Percentiles rank a stretch among this genome's conserved stretches.
These are phyloP conservation scores for Hyaloperonospora brassicae DNA, from an alignment of 352 stramenopile species.

Conservation along the genomic window DNA sequence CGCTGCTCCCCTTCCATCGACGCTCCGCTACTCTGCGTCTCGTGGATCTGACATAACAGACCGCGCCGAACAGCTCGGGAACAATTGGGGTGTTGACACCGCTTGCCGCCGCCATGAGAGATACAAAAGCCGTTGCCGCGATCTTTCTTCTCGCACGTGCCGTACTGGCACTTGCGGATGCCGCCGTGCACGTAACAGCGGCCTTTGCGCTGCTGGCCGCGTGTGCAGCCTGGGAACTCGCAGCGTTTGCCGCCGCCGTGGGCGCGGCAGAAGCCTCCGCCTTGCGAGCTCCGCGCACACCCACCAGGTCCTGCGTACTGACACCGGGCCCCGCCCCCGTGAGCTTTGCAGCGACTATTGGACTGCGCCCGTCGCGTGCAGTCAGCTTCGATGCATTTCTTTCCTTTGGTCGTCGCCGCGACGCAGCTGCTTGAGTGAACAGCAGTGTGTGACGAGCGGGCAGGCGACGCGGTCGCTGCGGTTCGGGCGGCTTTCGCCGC, in stretches of 20 bases:
- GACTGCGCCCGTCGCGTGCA: constrained; percentile 66
- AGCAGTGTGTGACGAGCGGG: constrained; percentile 10
- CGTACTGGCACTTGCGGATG: constrained; percentile 72
- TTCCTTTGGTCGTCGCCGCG: constrained; percentile 37
- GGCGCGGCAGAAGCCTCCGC: constrained; percentile 66
- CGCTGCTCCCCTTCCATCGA: constrained; percentile 3
- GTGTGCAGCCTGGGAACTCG: constrained; percentile 57
- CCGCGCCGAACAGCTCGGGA: constrained; percentile 47
- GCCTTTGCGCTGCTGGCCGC: constrained; percentile 74
- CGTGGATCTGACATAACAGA: constrained; percentile 51
- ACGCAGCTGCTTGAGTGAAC: constrained; percentile 1
- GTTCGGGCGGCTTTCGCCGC: constrained; percentile 16
- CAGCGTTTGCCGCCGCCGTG: constrained; percentile 80
- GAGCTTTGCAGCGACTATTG: constrained; percentile 78
- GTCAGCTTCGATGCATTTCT: constrained; percentile 57
- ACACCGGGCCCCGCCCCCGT: constrained; percentile 63
- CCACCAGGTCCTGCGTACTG: constrained; percentile 53
- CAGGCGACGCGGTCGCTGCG: constrained; percentile 7
- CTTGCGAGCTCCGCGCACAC: constrained; percentile 65
- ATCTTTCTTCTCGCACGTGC: constrained; percentile 79
- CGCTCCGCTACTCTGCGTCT: constrained; percentile 12
- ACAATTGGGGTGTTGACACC: constrained; percentile 44
- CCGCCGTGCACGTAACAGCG: constrained; percentile 79
- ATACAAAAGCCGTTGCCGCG: constrained; percentile 75
- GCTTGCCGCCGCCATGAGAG: constrained; percentile 61